Base-by-base conservation (phyloP, 345 rosid species). In the Citrus hindsii region DNA sequence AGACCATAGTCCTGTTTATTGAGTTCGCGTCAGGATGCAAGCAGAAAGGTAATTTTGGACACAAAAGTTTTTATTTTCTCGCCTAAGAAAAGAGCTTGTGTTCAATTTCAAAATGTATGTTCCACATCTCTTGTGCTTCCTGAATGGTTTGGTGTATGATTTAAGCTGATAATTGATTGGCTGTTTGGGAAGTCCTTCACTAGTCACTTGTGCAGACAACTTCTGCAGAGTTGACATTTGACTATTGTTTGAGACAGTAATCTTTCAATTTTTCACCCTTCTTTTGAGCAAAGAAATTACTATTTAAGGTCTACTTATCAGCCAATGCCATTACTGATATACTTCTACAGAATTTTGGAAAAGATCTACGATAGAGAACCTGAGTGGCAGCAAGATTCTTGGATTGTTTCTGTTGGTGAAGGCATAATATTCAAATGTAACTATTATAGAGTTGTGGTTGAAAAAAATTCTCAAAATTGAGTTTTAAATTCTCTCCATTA, bases 141-240 rank as follows among this genome's bases (percentile, higher is more conserved):
- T 35, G 42, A 21, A 58, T 65, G 6, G 42, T 76, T 62, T 62
- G 64, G 51, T n/a, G 33, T 33, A 30, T 22, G 14, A n/a, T 13
- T 74, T 42, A 25, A 38, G 77, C 53, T 73, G 35, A 73, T 59
- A 73, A 73, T 73, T 42, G 46, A 14, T 73, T 35, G 66, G 46
- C 7, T 56, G 48, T 35, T 33, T n/a, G 21, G 14, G 76, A 73
- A 73, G 22, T 73, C 27, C 32, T 28, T 35, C 51, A 9, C 38
- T 6, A n/a, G 51, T 46, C 51, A 46, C 5, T 13, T 13, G 21
- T 58, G 21, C 66, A 22, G 30, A 42, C 42, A 28, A 53, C 28
- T 12, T 55, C 27, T 28, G 27, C 37, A 55, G 9, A 73, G 58
- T 60, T 74, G 38, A 25, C 59, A 61, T 40, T 42, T 40, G 59